Conservation (phyloP, 495 filamentous ascomycete genomes). For the Penicillium flavigenum region DNA sequence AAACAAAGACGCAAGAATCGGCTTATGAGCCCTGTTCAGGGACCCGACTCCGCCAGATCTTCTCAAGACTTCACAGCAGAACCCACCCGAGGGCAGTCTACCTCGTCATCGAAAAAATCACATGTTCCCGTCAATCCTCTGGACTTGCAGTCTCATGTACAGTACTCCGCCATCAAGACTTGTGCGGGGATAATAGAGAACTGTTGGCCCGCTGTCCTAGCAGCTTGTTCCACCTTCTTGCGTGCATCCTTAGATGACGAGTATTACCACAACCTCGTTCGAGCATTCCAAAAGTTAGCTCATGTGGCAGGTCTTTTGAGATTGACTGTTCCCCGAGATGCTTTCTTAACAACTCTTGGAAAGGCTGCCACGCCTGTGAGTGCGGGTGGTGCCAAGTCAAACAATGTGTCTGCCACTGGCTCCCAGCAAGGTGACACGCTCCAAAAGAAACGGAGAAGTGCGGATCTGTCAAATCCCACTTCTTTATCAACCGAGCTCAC, state of each 20-base stretch:
- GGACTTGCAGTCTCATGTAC: constrained; percentile 64
- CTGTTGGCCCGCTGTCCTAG: constrained; percentile 94
- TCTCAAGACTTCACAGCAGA: constrained; percentile 44
- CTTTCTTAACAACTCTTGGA: constrained; percentile 88
- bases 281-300: constrained; percentile 91
- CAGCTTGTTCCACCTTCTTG: constrained; percentile 90
- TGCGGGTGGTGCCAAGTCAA: constrained; percentile 47
- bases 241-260: constrained; percentile 91
- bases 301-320: constrained; percentile 90
- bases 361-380: constrained; percentile 88
- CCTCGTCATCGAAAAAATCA: constrained; percentile 54
- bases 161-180: constrained; percentile 66
- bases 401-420: constrained; percentile 17
- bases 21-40: constrained; percentile 35
- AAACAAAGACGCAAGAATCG: constrained; percentile 55
- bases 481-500: constrained; percentile 26
- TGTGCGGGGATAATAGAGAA: constrained; percentile 80
- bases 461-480: constrained; percentile 21
- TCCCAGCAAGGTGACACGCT: constrained; percentile 23
- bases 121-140: constrained; percentile 79
- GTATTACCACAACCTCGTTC: constrained; percentile 88
- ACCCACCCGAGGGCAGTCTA: constrained; percentile 26
- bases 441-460: constrained; percentile 45
- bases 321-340: constrained; percentile 83
- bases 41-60: constrained; percentile 38